Evolutionary conservation across 805 yeast species (phyloP).

Genomic region (Candida silvicultrix): DNA sequence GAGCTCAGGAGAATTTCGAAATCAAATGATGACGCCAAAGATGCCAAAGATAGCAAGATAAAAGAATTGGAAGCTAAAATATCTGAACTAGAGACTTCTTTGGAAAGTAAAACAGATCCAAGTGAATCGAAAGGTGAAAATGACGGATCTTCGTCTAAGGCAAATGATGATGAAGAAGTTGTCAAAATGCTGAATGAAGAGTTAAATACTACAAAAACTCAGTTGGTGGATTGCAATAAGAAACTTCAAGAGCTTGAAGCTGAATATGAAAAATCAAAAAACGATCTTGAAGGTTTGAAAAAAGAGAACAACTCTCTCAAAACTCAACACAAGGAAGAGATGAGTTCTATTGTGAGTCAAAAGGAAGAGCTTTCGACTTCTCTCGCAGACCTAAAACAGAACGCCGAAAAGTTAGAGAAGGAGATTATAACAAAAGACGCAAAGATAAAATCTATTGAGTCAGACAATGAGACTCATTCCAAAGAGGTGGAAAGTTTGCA

Average conservation of each 20-base stretch:
- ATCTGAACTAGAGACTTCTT: slow-evolving; percentile 6
- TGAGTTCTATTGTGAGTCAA: slow-evolving; percentile 1
- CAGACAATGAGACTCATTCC: not conserved
- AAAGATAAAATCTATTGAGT: too few relatives aligned
- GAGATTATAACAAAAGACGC: slow-evolving; percentile 8
- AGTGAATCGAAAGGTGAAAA: not conserved
- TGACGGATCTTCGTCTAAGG: too few relatives aligned
- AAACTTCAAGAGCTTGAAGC: not conserved
- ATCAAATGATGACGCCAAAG: slow-evolving; percentile 7
- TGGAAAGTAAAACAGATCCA: not conserved
- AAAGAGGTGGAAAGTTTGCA: not conserved
- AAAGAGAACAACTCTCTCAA: not conserved
- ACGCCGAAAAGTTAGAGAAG: slow-evolving; percentile 6
- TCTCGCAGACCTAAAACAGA: not conserved
- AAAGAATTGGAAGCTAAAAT: slow-evolving; percentile 8
- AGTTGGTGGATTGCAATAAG: not conserved
- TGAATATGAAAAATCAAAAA: not conserved
- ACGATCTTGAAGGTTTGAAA: not conserved
- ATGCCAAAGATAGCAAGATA: not conserved
- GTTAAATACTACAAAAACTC: not conserved
- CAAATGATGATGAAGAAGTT: not conserved
- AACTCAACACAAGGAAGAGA: not conserved
- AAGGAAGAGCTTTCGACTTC: slow-evolving; percentile 4
- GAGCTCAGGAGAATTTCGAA: slow-evolving; percentile 48
- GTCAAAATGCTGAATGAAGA: not conserved